Evolutionary conservation across 2,329 filamentous ascomycete genomes (phyloP).

Genomic region (Botrytis aclada): DNA sequence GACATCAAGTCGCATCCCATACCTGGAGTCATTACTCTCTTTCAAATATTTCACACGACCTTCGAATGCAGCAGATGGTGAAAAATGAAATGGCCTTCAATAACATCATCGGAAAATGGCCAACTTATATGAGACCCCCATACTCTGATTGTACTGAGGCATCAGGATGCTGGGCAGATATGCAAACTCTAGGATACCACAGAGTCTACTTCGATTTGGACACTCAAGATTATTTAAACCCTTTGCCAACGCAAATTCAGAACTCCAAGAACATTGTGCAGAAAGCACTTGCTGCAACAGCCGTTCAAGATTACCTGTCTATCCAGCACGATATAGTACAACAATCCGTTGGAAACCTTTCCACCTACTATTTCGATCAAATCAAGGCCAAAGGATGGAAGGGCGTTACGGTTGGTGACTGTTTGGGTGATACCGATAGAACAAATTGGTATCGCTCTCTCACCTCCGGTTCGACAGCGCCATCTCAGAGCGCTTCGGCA

Average conservation of each 20-base stretch:
- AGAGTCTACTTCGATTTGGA: conserved; percentile 49
- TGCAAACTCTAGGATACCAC: conserved; percentile 44
- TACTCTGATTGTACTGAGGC: conserved; percentile 38
- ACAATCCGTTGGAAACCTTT: conserved; percentile 35
- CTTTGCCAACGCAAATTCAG: conserved; percentile 42
- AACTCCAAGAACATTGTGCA: conserved; percentile 45
- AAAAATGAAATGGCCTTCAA: conserved; percentile 53
- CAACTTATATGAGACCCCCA: conserved; percentile 50
- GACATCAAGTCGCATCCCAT: conserved; percentile 59
- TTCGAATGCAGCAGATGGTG: conserved; percentile 47
- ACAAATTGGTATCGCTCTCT: conserved; percentile 43
- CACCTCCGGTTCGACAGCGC: not conserved
- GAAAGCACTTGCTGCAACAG: conserved; percentile 36
- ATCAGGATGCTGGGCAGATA: conserved; percentile 39
- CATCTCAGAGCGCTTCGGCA: not conserved
- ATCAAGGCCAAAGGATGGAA: conserved; percentile 39
- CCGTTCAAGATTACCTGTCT: conserved; percentile 39
- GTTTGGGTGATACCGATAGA: conserved; percentile 42
- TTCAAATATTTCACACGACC: conserved; percentile 41
- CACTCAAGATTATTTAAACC: conserved; percentile 49
- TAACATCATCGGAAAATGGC: conserved; percentile 52
- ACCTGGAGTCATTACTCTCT: conserved; percentile 51
- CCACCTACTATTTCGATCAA: conserved; percentile 33
- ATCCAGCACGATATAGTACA: conserved; percentile 44
- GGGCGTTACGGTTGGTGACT: conserved; percentile 46